phyloP scores from a whole-genome alignment of 2,329 filamentous ascomycete genomes.

The Aspergillus quadrilineatus region DNA sequence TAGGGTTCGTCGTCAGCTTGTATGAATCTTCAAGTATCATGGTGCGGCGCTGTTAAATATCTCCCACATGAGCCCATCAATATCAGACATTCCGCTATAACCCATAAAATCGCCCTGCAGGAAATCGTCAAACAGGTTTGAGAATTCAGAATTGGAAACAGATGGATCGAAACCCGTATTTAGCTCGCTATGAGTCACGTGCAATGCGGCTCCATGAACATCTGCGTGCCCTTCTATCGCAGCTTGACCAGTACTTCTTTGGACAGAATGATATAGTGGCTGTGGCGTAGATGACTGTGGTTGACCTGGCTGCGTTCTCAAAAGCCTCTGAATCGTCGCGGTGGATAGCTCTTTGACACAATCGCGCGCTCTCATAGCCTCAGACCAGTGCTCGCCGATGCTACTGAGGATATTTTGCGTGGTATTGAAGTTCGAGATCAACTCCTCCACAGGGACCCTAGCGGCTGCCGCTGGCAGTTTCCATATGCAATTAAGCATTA shows the following conservation, averaged over 20 bases:
- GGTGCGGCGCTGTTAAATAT: conserved; percentile 19
- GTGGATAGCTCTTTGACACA: conserved; percentile 31
- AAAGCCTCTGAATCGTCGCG: conserved; percentile 27
- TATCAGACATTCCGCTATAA: conserved; percentile 27
- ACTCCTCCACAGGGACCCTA: conserved; percentile 37
- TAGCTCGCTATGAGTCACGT: not conserved
- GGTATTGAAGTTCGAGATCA: conserved; percentile 45
- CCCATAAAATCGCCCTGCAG: conserved; percentile 26
- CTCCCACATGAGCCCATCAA: conserved; percentile 33
- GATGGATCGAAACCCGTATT: conserved; percentile 16
- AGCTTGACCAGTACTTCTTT: not conserved
- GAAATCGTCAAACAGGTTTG: conserved; percentile 24
- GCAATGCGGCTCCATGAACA: not conserved
- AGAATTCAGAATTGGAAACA: not conserved
- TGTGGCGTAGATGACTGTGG: not conserved
- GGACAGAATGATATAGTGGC: not conserved
- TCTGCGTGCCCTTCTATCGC: not conserved
- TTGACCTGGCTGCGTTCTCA: not conserved
- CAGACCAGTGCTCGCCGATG: conserved; percentile 54
- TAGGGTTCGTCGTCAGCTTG: no score
- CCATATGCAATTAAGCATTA: conserved; percentile 54
- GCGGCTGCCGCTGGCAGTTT: conserved; percentile 45
- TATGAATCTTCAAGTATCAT: not conserved
- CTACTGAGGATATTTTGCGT: conserved; percentile 52
- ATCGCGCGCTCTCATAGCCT: conserved; percentile 39